A percentile compares a stretch with the other conserved stretches of the same genome.
phyloP scores from a whole-genome alignment of 1,139 yeast genomes.

The Lodderomyces parapsilosis region DNA sequence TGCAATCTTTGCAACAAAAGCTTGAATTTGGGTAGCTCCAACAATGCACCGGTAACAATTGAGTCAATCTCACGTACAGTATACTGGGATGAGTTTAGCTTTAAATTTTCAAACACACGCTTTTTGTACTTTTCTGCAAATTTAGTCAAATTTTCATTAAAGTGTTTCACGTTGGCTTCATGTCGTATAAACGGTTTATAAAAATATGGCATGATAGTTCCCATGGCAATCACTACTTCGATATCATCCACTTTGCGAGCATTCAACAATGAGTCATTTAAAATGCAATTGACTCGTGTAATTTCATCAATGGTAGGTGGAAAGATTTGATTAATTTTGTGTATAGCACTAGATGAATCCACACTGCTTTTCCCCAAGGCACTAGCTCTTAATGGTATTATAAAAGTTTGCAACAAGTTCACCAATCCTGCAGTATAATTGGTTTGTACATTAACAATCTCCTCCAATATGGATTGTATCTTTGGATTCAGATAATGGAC shows the following conservation, averaged over 20 bases:
- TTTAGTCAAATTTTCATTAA: conserved; percentile 42
- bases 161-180: conserved; percentile 64
- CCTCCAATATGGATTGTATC: conserved; percentile 56
- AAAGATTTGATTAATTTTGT: conserved; percentile 70
- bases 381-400: conserved; percentile 74
- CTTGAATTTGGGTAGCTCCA: conserved; percentile 68
- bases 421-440: conserved; percentile 72
- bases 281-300: conserved; percentile 81
- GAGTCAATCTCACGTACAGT: conserved; percentile 64
- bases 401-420: conserved; percentile 69
- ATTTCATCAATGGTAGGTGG: conserved; percentile 97
- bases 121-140: conserved; percentile 46
- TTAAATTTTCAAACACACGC: conserved; percentile 34
- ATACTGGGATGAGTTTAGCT: conserved; percentile 37
- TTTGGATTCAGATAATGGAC: not conserved
- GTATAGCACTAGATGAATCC: conserved; percentile 49
- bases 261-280: conserved; percentile 67
- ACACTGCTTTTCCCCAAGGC: conserved; percentile 45
- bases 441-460: conserved; percentile 68
- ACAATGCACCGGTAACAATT: conserved; percentile 63
- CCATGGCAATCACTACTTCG: conserved; percentile 80
- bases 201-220: conserved; percentile 79
- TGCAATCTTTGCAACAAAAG: conserved; percentile 60
- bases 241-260: conserved; percentile 66
- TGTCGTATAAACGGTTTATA: conserved; percentile 91